Conservation (phyloP, 2,329 filamentous ascomycete species). For the Plenodomus tracheiphilus region DNA sequence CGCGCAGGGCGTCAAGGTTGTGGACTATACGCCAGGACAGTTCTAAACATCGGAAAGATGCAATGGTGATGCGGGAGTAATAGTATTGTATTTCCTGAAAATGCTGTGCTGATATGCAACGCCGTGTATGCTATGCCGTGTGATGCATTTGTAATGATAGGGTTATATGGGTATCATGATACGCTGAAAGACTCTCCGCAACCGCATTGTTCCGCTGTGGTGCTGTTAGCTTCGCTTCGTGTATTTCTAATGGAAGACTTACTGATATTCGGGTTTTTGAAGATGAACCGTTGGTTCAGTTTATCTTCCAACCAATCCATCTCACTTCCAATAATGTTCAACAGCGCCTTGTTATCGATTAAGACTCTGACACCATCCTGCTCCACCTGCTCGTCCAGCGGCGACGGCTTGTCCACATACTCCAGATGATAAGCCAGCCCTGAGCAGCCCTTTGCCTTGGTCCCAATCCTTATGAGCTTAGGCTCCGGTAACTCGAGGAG, state of each 20-base stretch:
- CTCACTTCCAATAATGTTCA: constrained; percentile 97
- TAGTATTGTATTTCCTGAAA: constrained; percentile 1
- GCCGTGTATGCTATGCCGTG: constrained; percentile 17
- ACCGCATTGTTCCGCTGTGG: constrained; percentile 89
- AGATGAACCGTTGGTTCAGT: constrained; percentile 87
- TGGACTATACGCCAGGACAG: constrained; percentile 63
- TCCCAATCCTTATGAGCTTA: constrained; percentile 91
- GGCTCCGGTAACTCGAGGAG: constrained; percentile 84
- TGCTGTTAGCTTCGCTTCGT: constrained; percentile 22
- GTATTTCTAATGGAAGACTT: constrained; percentile 50
- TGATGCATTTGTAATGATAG: constrained; percentile 34
- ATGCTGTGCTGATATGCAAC: constrained; percentile 17
- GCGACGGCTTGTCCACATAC: constrained; percentile 87
- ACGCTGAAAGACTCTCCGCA: constrained; percentile 91
- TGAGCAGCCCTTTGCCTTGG: constrained; percentile 91
- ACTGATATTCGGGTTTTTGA: constrained; percentile 98
- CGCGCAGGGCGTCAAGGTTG: constrained; percentile 58
- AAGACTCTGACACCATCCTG: constrained; percentile 95
- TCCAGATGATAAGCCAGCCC: constrained; percentile 92
- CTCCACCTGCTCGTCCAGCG: constrained; percentile 89
- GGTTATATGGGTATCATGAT: constrained; percentile 37
- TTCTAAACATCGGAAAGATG: constrained; percentile 44
- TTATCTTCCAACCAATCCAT: constrained; percentile 99
- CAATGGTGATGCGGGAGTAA: not conserved
- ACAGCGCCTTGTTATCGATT: constrained; percentile 94